These are phyloP conservation scores for Nidula microcarpa DNA, from an alignment of 768 basidiomycete genomes.

Conservation along the genomic window DNA sequence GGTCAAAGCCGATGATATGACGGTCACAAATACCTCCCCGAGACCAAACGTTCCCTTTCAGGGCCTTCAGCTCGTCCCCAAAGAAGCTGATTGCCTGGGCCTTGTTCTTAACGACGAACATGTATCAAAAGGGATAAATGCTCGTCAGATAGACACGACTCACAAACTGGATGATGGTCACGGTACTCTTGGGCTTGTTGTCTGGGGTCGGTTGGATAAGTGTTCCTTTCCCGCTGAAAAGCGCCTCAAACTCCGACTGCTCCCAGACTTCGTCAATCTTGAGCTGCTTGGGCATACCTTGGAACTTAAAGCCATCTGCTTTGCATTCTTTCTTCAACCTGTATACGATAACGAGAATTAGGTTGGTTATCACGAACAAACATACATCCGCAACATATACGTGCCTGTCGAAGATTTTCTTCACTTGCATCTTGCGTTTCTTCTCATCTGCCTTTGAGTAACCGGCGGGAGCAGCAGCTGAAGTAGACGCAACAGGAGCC, in stretches of 20 bases:
- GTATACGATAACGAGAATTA: background rate
- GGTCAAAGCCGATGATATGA: background rate
- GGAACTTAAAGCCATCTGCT: conserved; percentile 33
- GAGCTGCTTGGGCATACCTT: conserved; percentile 30
- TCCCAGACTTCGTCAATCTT: conserved; percentile 37
- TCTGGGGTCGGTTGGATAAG: conserved; percentile 34
- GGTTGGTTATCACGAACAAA: background rate
- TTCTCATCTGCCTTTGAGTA: conserved; percentile 32
- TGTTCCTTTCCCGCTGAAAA: conserved; percentile 30
- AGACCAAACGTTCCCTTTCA: conserved; percentile 32
- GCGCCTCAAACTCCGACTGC: conserved; percentile 25
- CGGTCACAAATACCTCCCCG: conserved; percentile 20
- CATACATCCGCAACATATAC: background rate
- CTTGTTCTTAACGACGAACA: conserved; percentile 7
- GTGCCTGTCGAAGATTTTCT: conserved; percentile 36
- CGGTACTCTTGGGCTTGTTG: conserved; percentile 36
- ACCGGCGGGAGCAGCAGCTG: conserved; percentile 13
- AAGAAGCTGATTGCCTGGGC: conserved; percentile 24
- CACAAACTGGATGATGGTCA: conserved; percentile 37
- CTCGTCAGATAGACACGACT: conserved; percentile 5
- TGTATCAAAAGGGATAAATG: background rate
- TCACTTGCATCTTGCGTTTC: conserved; percentile 32
- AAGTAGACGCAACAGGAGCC: conserved; percentile 6
- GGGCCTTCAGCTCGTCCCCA: conserved; percentile 27
- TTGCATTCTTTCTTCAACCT: conserved; percentile 41